Base-by-base conservation (phyloP, 1,139 yeast genomes). In the Taiozyma sp. region DNA sequence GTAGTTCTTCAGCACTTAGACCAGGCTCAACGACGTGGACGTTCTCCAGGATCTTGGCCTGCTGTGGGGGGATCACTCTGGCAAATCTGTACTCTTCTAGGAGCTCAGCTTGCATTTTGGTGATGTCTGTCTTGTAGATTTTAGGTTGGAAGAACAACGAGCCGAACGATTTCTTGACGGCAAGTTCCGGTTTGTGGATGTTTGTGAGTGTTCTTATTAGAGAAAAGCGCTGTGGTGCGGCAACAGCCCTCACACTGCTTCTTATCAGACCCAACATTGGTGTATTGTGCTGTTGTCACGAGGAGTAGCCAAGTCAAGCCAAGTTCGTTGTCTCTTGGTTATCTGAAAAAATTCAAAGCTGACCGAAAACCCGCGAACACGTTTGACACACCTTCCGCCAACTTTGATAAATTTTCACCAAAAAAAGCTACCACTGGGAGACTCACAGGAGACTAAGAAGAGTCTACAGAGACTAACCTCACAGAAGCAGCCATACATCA, bases 71-170 rank as follows among this genome's bases (percentile, higher is more conserved):
- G 19, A 54, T 45, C 4, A 51, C 38, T 12, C 49, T 45, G 34
- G 43, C 32, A 23, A 45, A 45, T 43, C 38, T 48, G 13, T 47
- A 28, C 28, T 50, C 50, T 28, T 50, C 50, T 14, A 52, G 41
- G 9, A 50, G 38, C 16, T 46, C 46, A 16, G 32, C 40, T 32
- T 52, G 55, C 27, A 46, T 13, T 4, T 51, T 48, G 14, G 54
- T 51, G 34, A 51, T 52, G n/a, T 48, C 48, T 8, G 55, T 52
- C 34, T 46, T 50, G 49, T 48, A 50, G 5, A 50, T 24, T 41
- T 43, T 48, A 13, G 40, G 34, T 1, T 43, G 30, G 3, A 43
- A 40, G 39, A 46, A 48, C 29, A 51, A 16, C 19, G 53, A 44
- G 8, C 49, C 51, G 13, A 51, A 24, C 2, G 44, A 22, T n/a